Evolutionary conservation across 2,329 filamentous ascomycete genomes (phyloP).

Genomic region (Phialocephala sp.): DNA sequence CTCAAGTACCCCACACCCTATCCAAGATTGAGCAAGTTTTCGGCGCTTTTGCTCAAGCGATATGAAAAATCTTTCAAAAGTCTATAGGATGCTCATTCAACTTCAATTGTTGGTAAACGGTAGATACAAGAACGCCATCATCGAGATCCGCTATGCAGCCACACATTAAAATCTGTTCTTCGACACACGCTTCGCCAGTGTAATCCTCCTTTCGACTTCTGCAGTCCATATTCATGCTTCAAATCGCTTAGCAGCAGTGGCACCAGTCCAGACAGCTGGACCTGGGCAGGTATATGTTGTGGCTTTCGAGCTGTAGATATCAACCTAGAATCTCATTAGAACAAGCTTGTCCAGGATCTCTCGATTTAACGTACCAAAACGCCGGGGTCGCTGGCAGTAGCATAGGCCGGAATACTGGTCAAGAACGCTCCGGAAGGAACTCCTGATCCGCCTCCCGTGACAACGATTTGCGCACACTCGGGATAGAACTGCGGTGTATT

Average conservation of each 20-base stretch:
- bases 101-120: neutral
- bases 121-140: neutral
- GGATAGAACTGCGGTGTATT: conserved; percentile 60
- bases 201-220: no score
- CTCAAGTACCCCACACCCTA: neutral
- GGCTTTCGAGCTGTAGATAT: conserved; percentile 52
- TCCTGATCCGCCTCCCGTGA: conserved; percentile 54
- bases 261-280: conserved; percentile 51
- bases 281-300: conserved; percentile 55
- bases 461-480: conserved; percentile 59
- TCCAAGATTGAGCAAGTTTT: neutral
- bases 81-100: neutral
- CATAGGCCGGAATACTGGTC: conserved; percentile 36
- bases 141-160: no score
- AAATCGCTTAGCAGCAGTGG: neutral
- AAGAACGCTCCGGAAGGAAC: conserved; percentile 42
- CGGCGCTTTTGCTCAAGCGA: neutral
- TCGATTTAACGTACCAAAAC: conserved; percentile 42
- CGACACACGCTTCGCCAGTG: no score
- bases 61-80: neutral
- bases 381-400: conserved; percentile 31
- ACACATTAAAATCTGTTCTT: no score
- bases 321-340: conserved; percentile 43
- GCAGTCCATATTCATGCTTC: neutral
- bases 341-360: neutral